Base-by-base conservation (phyloP, 2,329 filamentous ascomycete species). In the Scytalidium lignicola region DNA sequence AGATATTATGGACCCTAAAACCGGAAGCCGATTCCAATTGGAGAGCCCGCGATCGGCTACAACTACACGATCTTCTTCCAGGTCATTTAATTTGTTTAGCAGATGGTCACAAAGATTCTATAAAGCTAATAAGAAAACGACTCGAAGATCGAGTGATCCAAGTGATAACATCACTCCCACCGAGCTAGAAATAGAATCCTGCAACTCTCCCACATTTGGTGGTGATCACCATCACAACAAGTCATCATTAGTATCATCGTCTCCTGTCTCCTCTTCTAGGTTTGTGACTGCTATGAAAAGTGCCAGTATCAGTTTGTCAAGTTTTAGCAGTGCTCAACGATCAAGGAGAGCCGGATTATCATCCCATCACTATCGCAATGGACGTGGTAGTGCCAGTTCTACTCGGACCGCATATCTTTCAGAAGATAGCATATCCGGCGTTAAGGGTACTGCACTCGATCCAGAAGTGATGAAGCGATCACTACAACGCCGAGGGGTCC, bases 231-330 rank as follows among this genome's bases (percentile, higher is more conserved):
- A 77, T 58, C 74, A 78, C 51, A 76, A 81, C n/a, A n/a, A n/a
- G n/a, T n/a, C n/a, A 48, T 82, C 80, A 7, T 86, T 85, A 2
- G 88, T 88, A 10, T 78, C 78, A 1, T 89, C 87, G 7, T 86
- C 85, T 2, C 88, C 88, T 12, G 78, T 78, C 1, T 89, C 87
- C 6, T 95, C 90, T 0, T 82, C 88, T 51, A 86, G 80, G 2
- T 90, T 91, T 61, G 81, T 96, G 37, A 82, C 84, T n/a, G 85
- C 82, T 15, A 78, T 95, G 57, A 90, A 86, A 64, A 93, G 89
- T 54, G 86, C 88, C 46, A 91, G 86, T 51, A 75, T 89, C 52
- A 95, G 90, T 51, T 72, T 91, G 51, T 79, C 83, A 43, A 89
- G 85, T 59, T 76, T 80, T 56, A 95, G 88, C 66, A 74, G 86